These are phyloP conservation scores for Ramichloridium luteum DNA, from an alignment of 2,329 filamentous ascomycete genomes.

Conservation along the genomic window DNA sequence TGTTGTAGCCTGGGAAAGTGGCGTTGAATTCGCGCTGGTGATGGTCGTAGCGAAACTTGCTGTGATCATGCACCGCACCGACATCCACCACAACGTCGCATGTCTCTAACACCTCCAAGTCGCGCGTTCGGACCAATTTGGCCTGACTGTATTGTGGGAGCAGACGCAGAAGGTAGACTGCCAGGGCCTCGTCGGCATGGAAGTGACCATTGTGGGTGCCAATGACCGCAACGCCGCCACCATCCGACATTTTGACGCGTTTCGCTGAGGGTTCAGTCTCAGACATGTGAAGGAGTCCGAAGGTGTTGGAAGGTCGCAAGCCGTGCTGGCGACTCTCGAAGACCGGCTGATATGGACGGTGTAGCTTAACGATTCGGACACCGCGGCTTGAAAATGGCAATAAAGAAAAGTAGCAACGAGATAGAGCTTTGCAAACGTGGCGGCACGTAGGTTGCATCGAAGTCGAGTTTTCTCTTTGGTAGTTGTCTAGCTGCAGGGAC, in stretches of 20 bases:
- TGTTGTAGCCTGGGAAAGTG: conserved; percentile 70
- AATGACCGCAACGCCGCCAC: conserved; percentile 40
- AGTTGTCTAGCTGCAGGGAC: no score
- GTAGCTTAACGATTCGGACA: no score
- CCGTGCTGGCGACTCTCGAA: no score
- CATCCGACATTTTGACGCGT: conserved; percentile 62
- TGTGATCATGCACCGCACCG: conserved; percentile 81
- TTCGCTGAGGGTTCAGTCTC: conserved; percentile 44
- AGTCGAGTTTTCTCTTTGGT: no score
- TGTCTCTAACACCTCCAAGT: conserved; percentile 60
- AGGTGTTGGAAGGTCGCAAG: neutral
- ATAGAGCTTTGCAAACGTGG: no score
- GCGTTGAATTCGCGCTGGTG: conserved; percentile 86
- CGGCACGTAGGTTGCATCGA: no score
- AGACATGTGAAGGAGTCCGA: no score
- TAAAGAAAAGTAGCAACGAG: no score
- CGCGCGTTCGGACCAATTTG: conserved; percentile 72
- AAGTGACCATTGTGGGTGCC: conserved; percentile 98
- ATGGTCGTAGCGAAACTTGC: conserved; percentile 76
- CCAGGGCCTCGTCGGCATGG: conserved; percentile 95
- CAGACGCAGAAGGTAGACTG: conserved; percentile 86
- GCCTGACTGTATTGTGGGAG: conserved; percentile 69
- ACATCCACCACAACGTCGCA: conserved; percentile 97
- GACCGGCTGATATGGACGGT: no score
- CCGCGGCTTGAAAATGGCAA: no score